phyloP scores from a whole-genome alignment of 2,329 filamentous ascomycete species.

The Achaetomium macrosporum region DNA sequence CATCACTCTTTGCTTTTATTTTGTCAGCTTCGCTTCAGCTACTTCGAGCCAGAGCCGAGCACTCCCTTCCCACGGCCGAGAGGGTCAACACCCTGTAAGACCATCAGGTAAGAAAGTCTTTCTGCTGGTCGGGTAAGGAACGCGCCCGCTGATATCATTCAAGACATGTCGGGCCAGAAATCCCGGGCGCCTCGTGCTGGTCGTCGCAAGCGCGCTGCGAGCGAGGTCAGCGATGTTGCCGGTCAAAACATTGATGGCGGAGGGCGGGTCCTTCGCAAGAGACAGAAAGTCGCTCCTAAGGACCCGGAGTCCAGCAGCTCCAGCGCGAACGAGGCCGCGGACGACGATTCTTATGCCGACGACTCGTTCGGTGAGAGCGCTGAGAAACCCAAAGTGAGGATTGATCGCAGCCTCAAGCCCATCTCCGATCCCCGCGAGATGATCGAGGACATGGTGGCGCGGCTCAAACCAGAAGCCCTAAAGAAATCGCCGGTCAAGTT shows the following conservation, averaged over 20 bases:
- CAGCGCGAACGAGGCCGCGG: neutral
- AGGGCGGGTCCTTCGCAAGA: neutral
- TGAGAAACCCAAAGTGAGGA: neutral
- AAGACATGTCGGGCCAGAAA: slow-evolving; percentile 1
- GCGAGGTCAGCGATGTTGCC: neutral
- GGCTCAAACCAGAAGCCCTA: neutral
- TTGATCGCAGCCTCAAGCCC: slow-evolving; percentile 23
- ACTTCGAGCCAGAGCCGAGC: neutral
- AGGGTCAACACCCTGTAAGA: neutral
- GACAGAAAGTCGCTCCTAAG: neutral
- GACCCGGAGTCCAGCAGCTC: neutral
- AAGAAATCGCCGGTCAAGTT: slow-evolving; percentile 3
- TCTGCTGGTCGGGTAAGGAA: neutral
- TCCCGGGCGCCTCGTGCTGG: neutral
- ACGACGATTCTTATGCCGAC: neutral
- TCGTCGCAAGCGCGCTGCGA: neutral
- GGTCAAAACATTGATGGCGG: neutral
- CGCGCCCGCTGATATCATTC: neutral
- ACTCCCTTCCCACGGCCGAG: neutral
- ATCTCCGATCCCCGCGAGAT: slow-evolving; percentile 26
- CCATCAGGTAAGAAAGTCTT: neutral
- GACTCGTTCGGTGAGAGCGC: neutral
- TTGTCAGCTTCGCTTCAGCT: neutral
- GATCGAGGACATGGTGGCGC: slow-evolving; percentile 27
- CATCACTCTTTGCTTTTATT: neutral